phyloP scores from a whole-genome alignment of 192 early-diverging fungal genomes.

The Coemansia sp. region DNA sequence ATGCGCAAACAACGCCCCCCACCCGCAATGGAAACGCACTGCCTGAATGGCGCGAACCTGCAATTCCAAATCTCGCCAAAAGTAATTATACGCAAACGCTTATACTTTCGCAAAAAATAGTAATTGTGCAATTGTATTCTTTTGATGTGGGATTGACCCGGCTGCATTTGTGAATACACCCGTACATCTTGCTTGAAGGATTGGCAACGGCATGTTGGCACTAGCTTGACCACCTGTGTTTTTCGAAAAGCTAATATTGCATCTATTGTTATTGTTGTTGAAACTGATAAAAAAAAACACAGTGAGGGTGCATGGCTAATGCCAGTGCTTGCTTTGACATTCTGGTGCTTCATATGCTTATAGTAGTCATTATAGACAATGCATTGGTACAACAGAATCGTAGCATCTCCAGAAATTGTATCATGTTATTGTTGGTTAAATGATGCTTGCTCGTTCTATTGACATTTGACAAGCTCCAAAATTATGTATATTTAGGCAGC shows the following conservation, averaged over 20 bases:
- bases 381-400: not conserved
- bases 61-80: too few species aligned
- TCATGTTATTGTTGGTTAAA: not conserved
- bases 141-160: not conserved
- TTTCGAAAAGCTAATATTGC: not conserved
- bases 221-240: not conserved
- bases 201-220: not conserved
- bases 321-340: not conserved
- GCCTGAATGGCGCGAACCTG: too few species aligned
- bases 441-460: not conserved
- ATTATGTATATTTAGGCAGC: not conserved
- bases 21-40: too few species aligned
- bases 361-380: not conserved
- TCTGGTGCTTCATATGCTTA: not conserved
- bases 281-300: not conserved
- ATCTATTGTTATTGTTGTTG: not conserved
- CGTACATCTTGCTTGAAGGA: not conserved
- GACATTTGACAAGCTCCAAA: not conserved
- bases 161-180: not conserved
- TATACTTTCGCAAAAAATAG: too few species aligned
- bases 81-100: too few species aligned
- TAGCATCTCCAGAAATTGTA: not conserved
- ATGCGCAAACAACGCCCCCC: too few species aligned
- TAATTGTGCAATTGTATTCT: conserved; percentile 2
- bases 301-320: not conserved